A percentile compares a stretch with the other conserved stretches of the same genome.
These are phyloP conservation scores for Escallonia rubra DNA, from an alignment of 129 eudicot species.

Conservation along the genomic window DNA sequence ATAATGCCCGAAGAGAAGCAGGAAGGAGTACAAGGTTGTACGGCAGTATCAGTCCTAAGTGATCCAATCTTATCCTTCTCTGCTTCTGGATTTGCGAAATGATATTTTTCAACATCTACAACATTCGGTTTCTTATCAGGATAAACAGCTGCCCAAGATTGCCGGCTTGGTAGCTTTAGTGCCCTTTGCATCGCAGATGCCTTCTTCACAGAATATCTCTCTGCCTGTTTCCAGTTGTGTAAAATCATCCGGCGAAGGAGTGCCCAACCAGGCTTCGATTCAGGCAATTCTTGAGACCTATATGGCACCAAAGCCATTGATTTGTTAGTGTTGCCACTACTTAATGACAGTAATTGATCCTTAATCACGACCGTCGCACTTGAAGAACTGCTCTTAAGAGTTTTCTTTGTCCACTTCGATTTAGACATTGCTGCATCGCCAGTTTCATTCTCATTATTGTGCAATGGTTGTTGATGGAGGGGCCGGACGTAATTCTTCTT, in stretches of 20 bases:
- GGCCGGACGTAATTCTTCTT: neutral
- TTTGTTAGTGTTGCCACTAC: constrained; percentile 9
- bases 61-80: constrained; percentile 30
- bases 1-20: too few relatives aligned
- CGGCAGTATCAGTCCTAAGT: constrained; percentile 1
- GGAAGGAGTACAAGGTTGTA: constrained; percentile 5
- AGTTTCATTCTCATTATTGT: neutral
- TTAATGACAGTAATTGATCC: neutral
- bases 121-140: constrained; percentile 29
- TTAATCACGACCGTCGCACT: neutral
- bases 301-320: constrained; percentile 36
- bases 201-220: constrained; percentile 21
- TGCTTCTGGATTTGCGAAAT: constrained; percentile 9
- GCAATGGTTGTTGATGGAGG: neutral
- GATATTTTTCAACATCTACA: constrained; percentile 4
- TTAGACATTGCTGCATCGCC: neutral
- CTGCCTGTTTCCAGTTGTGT: constrained; percentile 3
- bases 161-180: constrained; percentile 20
- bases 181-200: constrained; percentile 20
- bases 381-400: too few relatives aligned
- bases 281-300: constrained; percentile 22
- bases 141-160: constrained; percentile 27
- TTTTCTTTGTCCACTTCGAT: too few relatives aligned
- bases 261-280: constrained; percentile 32
- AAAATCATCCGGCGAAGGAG: constrained; percentile 27